These are phyloP conservation scores for Alliaria petiolata DNA, from an alignment of 345 rosid genomes.

Conservation along the genomic window DNA sequence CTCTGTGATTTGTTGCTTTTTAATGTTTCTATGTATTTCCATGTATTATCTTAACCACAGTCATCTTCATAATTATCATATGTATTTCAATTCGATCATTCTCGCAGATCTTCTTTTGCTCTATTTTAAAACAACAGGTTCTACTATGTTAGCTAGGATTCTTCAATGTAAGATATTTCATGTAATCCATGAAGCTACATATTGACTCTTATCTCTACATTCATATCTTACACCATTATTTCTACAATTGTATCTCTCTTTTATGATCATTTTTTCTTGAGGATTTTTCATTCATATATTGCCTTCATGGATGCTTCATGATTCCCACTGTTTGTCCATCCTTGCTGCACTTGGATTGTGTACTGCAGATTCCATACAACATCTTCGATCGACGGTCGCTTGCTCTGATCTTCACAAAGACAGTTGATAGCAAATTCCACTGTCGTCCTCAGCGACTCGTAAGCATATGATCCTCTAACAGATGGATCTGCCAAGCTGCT, in stretches of 20 bases:
- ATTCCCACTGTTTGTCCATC: slow-evolving; percentile 76
- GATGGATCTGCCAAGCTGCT: slow-evolving; percentile 52
- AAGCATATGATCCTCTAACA: slow-evolving; percentile 62
- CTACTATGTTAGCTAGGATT: not conserved
- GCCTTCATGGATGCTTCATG: slow-evolving; percentile 37
- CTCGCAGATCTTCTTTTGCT: not conserved
- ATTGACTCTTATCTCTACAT: not conserved
- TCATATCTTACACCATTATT: too few species aligned
- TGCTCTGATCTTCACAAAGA: slow-evolving; percentile 47
- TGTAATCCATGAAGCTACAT: not conserved
- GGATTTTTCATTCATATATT: not conserved
- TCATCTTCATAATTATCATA: not conserved
- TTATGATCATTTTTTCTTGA: not conserved
- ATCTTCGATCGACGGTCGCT: slow-evolving; percentile 79
- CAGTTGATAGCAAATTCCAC: slow-evolving; percentile 64
- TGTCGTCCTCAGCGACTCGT: slow-evolving; percentile 70
- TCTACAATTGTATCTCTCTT: not conserved
- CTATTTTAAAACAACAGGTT: not conserved
- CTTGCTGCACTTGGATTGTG: slow-evolving; percentile 80
- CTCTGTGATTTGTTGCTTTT: slow-evolving; percentile 19
- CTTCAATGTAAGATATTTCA: not conserved
- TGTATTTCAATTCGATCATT: not conserved
- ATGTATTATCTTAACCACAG: not conserved
- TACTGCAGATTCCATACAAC: slow-evolving; percentile 91
- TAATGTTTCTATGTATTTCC: slow-evolving; percentile 8